phyloP scores from a whole-genome alignment of 23 red algal genomes.

The Cyanidium caldarium region DNA sequence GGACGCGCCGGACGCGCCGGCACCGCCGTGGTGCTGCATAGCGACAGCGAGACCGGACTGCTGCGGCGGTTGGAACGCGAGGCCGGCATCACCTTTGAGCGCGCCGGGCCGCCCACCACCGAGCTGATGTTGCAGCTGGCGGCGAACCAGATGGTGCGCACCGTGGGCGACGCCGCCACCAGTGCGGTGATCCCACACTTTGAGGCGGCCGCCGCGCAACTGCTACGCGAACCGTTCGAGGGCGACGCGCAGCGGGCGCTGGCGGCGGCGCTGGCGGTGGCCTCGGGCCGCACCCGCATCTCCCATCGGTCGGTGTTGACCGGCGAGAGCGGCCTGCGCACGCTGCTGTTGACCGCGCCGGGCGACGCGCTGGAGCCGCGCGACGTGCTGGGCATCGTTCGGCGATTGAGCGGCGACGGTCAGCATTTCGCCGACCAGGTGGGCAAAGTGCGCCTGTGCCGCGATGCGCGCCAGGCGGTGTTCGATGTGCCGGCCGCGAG shows the following conservation, averaged over 20 bases:
- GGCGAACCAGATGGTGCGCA: slow-evolving; percentile 24
- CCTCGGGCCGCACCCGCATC: slow-evolving; percentile 25
- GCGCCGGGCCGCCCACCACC: slow-evolving; percentile 42
- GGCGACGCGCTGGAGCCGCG: slow-evolving; percentile 10
- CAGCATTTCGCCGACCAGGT: slow-evolving; percentile 18
- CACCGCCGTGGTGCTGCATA: slow-evolving; percentile 74
- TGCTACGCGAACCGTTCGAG: slow-evolving; percentile 19
- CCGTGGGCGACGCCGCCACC: slow-evolving; percentile 25
- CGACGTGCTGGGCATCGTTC: slow-evolving; percentile 35
- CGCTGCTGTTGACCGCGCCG: slow-evolving; percentile 24
- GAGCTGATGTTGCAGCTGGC: slow-evolving; percentile 46
- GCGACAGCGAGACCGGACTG: slow-evolving; percentile 30
- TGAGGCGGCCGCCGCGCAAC: slow-evolving; percentile 16
- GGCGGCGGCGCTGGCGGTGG: slow-evolving; percentile 64
- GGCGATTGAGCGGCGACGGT: slow-evolving; percentile 13
- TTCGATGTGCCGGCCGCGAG: slow-evolving; percentile 48
- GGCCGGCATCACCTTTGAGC: slow-evolving; percentile 62
- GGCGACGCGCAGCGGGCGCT: slow-evolving; percentile 31
- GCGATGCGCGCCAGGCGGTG: slow-evolving; percentile 32
- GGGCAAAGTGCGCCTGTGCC: slow-evolving; percentile 64
- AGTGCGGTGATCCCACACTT: not conserved
- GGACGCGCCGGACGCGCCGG: slow-evolving; percentile 73
- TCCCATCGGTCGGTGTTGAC: slow-evolving; percentile 56
- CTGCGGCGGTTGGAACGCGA: slow-evolving; percentile 41
- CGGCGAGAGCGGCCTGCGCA: slow-evolving; percentile 49